Percentiles rank a stretch among this genome's conserved stretches.
phyloP scores from a whole-genome alignment of 352 stramenopile genomes.

The Discostella stelligera region DNA sequence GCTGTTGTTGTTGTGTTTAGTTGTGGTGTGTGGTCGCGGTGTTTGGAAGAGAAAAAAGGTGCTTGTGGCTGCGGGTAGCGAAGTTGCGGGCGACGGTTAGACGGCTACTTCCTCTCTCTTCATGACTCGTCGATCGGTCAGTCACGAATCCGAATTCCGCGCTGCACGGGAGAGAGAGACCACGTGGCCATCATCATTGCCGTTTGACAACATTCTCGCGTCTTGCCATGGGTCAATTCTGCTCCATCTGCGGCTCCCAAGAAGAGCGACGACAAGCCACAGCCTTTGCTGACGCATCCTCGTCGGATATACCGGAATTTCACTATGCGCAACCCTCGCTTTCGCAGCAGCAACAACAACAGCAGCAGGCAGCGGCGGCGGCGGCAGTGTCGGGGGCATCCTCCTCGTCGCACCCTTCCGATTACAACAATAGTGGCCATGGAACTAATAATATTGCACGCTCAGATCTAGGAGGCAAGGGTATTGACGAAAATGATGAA shows the following conservation, averaged over 20 bases:
- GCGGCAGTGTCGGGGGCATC: neutral
- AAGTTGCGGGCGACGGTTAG: no score
- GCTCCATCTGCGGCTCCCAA: constrained; percentile 32
- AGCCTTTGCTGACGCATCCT: constrained; percentile 27
- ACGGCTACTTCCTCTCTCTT: no score
- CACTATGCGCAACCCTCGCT: constrained; percentile 8
- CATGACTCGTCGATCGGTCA: no score
- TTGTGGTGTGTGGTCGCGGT: no score
- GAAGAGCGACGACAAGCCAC: constrained; percentile 26
- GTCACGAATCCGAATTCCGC: no score
- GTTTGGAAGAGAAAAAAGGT: no score
- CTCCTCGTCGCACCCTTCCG: neutral
- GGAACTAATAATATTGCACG: neutral
- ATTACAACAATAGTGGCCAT: neutral
- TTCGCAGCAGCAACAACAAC: neutral
- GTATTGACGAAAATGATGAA: neutral
- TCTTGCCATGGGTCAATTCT: constrained; percentile 21
- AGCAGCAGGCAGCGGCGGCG: no score
- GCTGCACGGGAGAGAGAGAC: no score
- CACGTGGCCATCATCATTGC: no score
- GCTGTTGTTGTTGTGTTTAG: no score
- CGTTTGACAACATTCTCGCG: no score
- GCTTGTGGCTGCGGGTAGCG: no score
- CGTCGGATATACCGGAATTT: constrained; percentile 18
- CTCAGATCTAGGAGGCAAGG: neutral